A percentile compares a stretch with the other conserved stretches of the same genome.
phyloP scores from a whole-genome alignment of 73 alveolate species.

The Uronychia setigera region DNA sequence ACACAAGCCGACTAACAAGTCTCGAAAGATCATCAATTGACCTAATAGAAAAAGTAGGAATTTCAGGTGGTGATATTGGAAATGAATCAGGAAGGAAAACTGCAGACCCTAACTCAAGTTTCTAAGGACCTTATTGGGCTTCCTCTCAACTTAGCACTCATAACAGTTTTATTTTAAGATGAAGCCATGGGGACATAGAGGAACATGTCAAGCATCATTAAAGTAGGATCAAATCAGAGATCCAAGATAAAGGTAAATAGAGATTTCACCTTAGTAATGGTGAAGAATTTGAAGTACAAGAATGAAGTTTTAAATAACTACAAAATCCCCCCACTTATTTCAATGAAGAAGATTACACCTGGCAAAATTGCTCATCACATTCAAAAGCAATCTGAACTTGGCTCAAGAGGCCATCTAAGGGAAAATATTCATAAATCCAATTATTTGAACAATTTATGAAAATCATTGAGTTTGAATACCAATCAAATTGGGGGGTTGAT shows the following conservation, averaged over 20 bases:
- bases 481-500: neutral
- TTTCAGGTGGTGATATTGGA: neutral
- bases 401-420: neutral
- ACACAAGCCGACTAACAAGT: neutral
- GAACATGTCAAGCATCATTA: too few relatives aligned
- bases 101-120: neutral
- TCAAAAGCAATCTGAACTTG: neutral
- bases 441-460: too few relatives aligned
- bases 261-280: neutral
- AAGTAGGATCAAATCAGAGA: neutral
- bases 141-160: too few relatives aligned
- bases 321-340: neutral
- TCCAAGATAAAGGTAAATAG: neutral
- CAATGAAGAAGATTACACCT: neutral
- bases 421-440: too few relatives aligned
- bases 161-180: too few relatives aligned
- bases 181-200: too few relatives aligned
- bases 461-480: too few relatives aligned
- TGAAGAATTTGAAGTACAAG: neutral
- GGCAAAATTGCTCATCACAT: neutral
- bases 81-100: neutral
- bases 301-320: neutral
- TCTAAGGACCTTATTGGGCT: neutral
- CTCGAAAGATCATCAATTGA: neutral
- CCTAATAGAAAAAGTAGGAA: neutral